These are phyloP conservation scores for Coprinopsis sp. DNA, from an alignment of 768 basidiomycete species.

Conservation along the genomic window DNA sequence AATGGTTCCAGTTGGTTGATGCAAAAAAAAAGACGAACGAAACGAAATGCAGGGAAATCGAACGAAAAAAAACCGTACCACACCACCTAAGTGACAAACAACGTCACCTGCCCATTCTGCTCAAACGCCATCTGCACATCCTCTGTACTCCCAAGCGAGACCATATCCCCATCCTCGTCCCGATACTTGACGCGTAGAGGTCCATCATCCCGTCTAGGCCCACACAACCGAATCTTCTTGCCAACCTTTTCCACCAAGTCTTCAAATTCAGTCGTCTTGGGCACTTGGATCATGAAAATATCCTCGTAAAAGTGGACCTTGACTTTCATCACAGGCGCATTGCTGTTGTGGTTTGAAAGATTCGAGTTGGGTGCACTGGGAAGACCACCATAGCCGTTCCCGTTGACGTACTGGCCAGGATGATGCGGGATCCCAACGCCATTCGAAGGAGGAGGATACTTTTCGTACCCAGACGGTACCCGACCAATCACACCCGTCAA, in stretches of 20 bases:
- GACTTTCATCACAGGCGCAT: slow-evolving; percentile 64
- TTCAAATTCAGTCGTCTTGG: slow-evolving; percentile 69
- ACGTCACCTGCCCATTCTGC: slow-evolving; percentile 74
- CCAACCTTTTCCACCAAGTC: slow-evolving; percentile 88
- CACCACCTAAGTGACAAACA: slow-evolving; percentile 66
- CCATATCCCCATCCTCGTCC: slow-evolving; percentile 91
- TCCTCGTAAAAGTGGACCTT: slow-evolving; percentile 95
- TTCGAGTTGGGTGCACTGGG: too few relatives aligned
- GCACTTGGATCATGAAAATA: slow-evolving; percentile 91
- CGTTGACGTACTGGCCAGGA: too few relatives aligned
- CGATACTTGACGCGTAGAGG: slow-evolving; percentile 82
- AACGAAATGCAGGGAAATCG: too few relatives aligned
- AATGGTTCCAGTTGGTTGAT: too few relatives aligned
- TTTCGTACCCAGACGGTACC: slow-evolving; percentile 20
- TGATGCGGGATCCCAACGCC: too few relatives aligned
- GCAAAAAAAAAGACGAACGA: neutral
- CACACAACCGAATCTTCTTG: slow-evolving; percentile 89
- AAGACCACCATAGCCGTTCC: too few relatives aligned
- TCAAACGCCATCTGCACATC: slow-evolving; percentile 95
- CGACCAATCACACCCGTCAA: slow-evolving; percentile 35
- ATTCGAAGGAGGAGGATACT: too few relatives aligned
- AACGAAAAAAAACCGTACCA: slow-evolving; percentile 5
- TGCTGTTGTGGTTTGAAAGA: too few relatives aligned
- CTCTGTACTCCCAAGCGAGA: slow-evolving; percentile 84
- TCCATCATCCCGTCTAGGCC: slow-evolving; percentile 73